A percentile compares a stretch with the other conserved stretches of the same genome.
Conservation (phyloP, 345 rosid species). For the Aurinia saxatilis region DNA sequence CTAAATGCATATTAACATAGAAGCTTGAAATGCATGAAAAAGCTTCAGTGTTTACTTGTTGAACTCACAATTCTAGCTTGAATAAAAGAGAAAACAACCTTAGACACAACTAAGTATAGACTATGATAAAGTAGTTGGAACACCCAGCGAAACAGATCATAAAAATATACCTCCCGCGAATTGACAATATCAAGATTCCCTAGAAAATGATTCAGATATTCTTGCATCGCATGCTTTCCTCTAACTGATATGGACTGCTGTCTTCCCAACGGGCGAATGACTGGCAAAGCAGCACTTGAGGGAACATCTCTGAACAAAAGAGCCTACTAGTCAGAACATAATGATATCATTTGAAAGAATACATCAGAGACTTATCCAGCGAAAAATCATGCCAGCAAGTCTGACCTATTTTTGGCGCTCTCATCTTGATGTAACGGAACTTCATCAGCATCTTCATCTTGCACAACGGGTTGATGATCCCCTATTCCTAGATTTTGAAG, state of each 20-base stretch:
- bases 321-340: constrained; percentile 18
- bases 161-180: constrained; percentile 73
- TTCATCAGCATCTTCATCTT: constrained; percentile 83
- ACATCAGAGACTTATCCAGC: not conserved
- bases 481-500: constrained; percentile 99
- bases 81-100: constrained; percentile 9
- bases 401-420: constrained; percentile 71
- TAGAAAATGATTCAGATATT: constrained; percentile 81
- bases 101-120: constrained; percentile 12
- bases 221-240: constrained; percentile 96
- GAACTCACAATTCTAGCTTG: constrained; percentile 9
- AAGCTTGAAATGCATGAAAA: constrained; percentile 1
- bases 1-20: not conserved
- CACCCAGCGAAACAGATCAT: not conserved
- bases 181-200: constrained; percentile 94
- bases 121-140: constrained; percentile 1
- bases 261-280: constrained; percentile 89
- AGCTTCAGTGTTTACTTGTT: not conserved
- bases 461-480: constrained; percentile 59
- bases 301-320: constrained; percentile 90
- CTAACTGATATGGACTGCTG: constrained; percentile 85
- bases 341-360: not conserved
- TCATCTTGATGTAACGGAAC: constrained; percentile 67
- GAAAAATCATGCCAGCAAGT: constrained; percentile 1
- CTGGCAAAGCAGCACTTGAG: constrained; percentile 90